Conservation (phyloP, 1,284 basidiomycete genomes). For the Ustilago sp. region DNA sequence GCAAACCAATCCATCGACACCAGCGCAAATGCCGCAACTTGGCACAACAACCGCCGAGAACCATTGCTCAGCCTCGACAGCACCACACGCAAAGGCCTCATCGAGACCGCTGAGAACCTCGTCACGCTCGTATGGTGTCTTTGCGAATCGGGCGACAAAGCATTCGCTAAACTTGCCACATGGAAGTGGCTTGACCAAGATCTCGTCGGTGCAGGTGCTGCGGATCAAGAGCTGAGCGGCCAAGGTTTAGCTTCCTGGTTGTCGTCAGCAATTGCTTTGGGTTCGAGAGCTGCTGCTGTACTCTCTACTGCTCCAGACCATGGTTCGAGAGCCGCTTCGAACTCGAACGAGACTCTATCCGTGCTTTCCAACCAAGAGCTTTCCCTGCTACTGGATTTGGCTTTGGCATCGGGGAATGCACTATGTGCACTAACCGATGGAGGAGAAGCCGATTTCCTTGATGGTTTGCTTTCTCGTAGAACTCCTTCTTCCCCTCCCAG, state of each 20-base stretch:
- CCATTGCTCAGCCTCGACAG: constrained; percentile 50
- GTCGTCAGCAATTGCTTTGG: constrained; percentile 46
- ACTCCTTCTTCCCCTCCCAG: constrained; percentile 15
- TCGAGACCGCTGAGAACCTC: constrained; percentile 58
- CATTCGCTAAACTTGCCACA: constrained; percentile 40
- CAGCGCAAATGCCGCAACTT: neutral
- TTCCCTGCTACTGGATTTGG: constrained; percentile 42
- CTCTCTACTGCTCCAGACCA: constrained; percentile 32
- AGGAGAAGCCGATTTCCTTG: constrained; percentile 46
- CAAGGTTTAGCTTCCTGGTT: constrained; percentile 53
- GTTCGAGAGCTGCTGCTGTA: constrained; percentile 34
- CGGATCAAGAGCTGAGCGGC: constrained; percentile 34
- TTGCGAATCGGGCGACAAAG: constrained; percentile 56
- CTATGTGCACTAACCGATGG: constrained; percentile 57
- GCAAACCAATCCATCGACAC: constrained; percentile 20
- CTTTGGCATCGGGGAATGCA: constrained; percentile 50
- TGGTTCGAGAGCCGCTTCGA: constrained; percentile 26
- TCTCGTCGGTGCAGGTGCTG: constrained; percentile 18
- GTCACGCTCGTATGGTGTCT: constrained; percentile 55
- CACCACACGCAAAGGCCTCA: constrained; percentile 47
- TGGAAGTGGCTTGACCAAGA: constrained; percentile 54
- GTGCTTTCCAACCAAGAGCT: constrained; percentile 47
- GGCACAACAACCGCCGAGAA: constrained; percentile 10
- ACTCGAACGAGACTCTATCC: constrained; percentile 20
- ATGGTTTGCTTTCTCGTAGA: constrained; percentile 38